Percentiles rank a stretch among this genome's conserved stretches.
Evolutionary conservation across 352 stramenopile species (phyloP).

Genomic region (Blastocystis sp.): DNA sequence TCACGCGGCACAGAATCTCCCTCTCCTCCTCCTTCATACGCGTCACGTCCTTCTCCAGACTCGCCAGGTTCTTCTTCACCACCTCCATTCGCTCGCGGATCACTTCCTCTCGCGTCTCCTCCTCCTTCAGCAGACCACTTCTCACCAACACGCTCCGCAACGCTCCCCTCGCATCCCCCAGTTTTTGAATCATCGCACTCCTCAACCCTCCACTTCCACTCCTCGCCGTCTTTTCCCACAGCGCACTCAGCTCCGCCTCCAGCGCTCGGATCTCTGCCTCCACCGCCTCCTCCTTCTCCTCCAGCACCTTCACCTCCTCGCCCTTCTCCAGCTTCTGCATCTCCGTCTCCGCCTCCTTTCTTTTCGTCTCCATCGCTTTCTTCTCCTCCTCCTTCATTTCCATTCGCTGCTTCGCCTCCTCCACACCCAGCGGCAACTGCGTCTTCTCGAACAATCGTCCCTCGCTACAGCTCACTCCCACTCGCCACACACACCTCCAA

Average conservation of each 20-base stretch:
- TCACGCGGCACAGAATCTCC: conserved; percentile 75
- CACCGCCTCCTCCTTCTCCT: conserved; percentile 70
- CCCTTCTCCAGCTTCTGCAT: conserved; percentile 71
- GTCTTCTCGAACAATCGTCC: conserved; percentile 86
- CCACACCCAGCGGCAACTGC: conserved; percentile 71
- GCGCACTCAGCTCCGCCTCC: conserved; percentile 74
- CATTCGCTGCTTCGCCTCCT: conserved; percentile 73
- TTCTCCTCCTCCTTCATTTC: conserved; percentile 70
- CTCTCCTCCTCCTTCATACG: background rate
- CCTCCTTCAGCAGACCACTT: background rate
- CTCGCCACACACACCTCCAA: background rate
- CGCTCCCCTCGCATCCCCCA: conserved; percentile 17
- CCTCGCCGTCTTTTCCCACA: conserved; percentile 70
- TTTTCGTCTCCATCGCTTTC: conserved; percentile 73
- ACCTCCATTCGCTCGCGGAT: background rate
- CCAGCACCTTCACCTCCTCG: conserved; percentile 71
- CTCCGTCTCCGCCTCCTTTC: conserved; percentile 73
- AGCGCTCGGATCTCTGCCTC: conserved; percentile 74
- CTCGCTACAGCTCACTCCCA: conserved; percentile 24
- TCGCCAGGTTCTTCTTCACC: background rate
- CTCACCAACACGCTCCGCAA: background rate
- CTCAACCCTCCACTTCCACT: conserved; percentile 73
- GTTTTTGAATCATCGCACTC: conserved; percentile 71
- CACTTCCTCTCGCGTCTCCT: background rate
- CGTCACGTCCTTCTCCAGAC: conserved; percentile 9